Evolutionary conservation across 192 early-diverging fungal genomes (phyloP), one percentile per base, ranked within the genome.

Genomic region (Spizellomyces punctatus): DNA sequence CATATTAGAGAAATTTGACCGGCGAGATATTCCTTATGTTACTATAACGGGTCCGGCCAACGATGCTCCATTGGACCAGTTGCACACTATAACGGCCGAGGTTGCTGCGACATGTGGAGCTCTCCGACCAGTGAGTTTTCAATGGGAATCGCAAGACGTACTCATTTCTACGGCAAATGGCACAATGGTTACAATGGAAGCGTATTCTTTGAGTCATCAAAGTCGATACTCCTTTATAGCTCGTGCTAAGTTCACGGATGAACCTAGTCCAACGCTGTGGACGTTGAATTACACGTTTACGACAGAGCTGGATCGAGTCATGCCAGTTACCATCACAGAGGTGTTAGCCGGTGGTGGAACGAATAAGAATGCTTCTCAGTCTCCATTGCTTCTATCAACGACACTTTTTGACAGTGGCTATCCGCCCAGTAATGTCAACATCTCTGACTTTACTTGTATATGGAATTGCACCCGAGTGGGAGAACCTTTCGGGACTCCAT

Each of bases 401-500:
- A 57, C 54, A n/a, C 55, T 68, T 17, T 68, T 68, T 58, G 66
- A 68, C 44, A 57, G 52, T 36, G 66, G 66, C n/a, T 68, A 68
- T 42, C 52, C 66, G 6, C 66, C 46, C 19, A 36, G 27, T 36
- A 36, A 36, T 36, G 27, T 36, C 27, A 36, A 36, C 3, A 36
- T 36, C 27, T 36, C 27, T 36, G 27, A 36, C 27, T 36, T 36
- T 36, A 3, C 27, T 3, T 36, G 27, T 36, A 36, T 36, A 36
- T 36, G 27, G 27, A 36, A 36, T 36, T 36, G 27, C 27, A 36
- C 27, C 27, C 27, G 27, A 36, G 27, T 36, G 27, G 27, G 27
- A 36, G 27, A 0, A 0, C 1, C 27, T 36, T 0, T 0, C 27
- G 27, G 27, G 27, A 36, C 27, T 3, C 27, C 27, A 36, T 36